Evolutionary conservation across 108 stramenopile species (phyloP).

Genomic region (Asterionellopsis glacialis): DNA sequence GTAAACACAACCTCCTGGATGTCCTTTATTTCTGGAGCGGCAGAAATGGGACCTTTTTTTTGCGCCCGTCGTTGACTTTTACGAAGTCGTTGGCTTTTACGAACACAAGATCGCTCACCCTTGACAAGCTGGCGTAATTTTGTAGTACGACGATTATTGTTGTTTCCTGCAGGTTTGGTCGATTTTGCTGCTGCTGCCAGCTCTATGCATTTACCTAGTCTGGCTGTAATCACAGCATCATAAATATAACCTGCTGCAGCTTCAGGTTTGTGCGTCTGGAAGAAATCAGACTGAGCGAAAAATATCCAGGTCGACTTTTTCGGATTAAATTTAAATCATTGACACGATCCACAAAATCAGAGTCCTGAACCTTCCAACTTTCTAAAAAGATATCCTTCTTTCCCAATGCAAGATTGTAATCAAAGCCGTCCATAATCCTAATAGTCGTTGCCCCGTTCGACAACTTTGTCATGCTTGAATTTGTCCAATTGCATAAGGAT

Average conservation of each 20-base stretch:
- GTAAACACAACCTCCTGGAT: too few species aligned
- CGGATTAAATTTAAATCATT: not conserved
- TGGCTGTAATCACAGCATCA: conserved; percentile 11
- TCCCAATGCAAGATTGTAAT: not conserved
- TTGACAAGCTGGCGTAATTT: too few species aligned
- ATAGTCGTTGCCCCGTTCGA: not conserved
- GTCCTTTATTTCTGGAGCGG: too few species aligned
- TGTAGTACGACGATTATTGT: too few species aligned
- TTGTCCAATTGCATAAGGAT: not conserved
- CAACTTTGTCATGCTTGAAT: not conserved
- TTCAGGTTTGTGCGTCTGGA: not conserved
- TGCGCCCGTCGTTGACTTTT: too few species aligned
- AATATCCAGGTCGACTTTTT: conserved; percentile 3
- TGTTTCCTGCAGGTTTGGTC: too few species aligned
- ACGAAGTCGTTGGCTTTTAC: too few species aligned
- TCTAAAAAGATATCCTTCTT: not conserved
- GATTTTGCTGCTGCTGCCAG: not conserved
- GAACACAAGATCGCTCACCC: too few species aligned
- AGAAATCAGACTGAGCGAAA: conserved; percentile 4
- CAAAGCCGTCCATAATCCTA: not conserved
- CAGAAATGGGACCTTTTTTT: too few species aligned
- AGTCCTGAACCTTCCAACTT: not conserved
- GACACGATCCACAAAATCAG: conserved; percentile 5
- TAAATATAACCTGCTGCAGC: conserved; percentile 1
- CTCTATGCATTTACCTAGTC: conserved; percentile 2